Base-by-base conservation (phyloP, 108 stramenopile species). In the Epithemia pelagica region DNA sequence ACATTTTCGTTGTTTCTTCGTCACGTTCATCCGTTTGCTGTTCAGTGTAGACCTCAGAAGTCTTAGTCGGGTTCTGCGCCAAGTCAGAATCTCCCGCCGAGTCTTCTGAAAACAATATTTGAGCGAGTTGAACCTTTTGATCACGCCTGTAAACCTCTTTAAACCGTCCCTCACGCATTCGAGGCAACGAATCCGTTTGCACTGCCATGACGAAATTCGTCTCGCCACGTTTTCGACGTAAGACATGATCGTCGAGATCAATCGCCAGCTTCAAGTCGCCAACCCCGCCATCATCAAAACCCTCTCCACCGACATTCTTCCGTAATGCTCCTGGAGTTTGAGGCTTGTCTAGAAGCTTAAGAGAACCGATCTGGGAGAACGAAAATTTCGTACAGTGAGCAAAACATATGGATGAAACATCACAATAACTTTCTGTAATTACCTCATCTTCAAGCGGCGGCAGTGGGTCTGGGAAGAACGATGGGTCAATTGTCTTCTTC, bases 281-380 rank as follows among this genome's bases (percentile, higher is more conserved):
- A 19, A 95, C 93, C 66, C 93, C 93, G 18, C 90, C 93, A 66
- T 95, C 93, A 59, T 91, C 90, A 73, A 83, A 91, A 52, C 93
- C 90, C 0, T 88, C 84, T 28, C 68, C 76, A 60, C 84, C 89
- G 52, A 95, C 79, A 26, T 88, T 87, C 64, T 91, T 95, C 80
- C 87, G 90, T 33, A 85, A 83, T 22, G 65, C 74, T 61, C 93
- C 93, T 26, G 90, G 90, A 28, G 90, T 72, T 21, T 89, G 81
- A 24, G 89, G 89, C 56, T 86, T 73, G 29, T 89, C 84, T 62
- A 94, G 70, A 10, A 85, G 82, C 52, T 89, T 90, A 56, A 86
- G 80, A 37, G 89, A 90, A 32, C 92, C 92, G 52, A 89, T 61
- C 88, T 89, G 28, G 62, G 52, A 5, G 28, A 59, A 26, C 29